Percentiles rank a stretch among this genome's conserved stretches.
Conservation (phyloP, 1,284 basidiomycete species). For the Tilletia indica region DNA sequence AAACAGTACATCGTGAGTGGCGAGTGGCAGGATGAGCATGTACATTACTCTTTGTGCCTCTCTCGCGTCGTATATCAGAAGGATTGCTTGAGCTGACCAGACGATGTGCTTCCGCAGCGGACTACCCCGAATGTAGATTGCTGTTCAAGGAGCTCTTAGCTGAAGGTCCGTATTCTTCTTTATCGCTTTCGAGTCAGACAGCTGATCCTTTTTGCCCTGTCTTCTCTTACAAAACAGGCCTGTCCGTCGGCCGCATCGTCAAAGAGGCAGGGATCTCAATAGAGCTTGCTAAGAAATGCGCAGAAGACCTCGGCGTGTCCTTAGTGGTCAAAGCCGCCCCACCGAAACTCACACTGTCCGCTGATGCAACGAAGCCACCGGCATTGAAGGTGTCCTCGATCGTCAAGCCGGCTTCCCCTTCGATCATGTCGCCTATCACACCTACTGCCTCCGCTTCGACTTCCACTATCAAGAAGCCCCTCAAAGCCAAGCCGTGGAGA, state of each 20-base stretch:
- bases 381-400: background rate
- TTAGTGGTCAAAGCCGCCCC: background rate
- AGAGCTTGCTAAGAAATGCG: background rate
- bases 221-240: background rate
- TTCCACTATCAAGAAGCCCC: background rate
- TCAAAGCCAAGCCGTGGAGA: background rate
- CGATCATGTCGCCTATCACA: background rate
- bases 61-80: too few species aligned
- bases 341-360: too few species aligned
- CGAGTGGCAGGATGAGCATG: too few species aligned
- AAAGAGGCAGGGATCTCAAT: background rate
- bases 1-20: too few species aligned
- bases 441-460: background rate
- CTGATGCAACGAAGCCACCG: background rate
- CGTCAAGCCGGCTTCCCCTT: background rate
- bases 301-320: background rate
- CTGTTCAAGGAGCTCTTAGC: background rate
- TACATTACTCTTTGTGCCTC: too few species aligned
- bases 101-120: background rate
- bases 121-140: background rate
- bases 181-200: background rate
- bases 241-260: background rate
- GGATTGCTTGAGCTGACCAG: background rate
- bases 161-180: background rate
- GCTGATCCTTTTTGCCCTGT: background rate